Evolutionary conservation across 2,329 filamentous ascomycete species (phyloP), one percentile per base, ranked within the genome.

Genomic region (Zarea fungicola): DNA sequence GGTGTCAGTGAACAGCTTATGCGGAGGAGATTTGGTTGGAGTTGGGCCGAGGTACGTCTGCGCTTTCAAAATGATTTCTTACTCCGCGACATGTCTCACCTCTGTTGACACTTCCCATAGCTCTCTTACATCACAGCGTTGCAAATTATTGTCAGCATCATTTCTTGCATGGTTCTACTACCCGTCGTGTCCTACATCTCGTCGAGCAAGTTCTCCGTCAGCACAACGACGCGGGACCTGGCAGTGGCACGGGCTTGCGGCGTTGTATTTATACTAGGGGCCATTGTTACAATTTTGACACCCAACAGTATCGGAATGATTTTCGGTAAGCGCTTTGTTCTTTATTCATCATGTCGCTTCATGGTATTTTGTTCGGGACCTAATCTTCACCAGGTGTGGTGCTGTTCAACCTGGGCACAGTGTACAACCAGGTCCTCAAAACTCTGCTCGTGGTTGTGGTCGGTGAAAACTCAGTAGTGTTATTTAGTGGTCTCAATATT

Each of bases 21-120:
- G 43, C 32, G 43, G 11, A 46, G 18, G 14, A 46, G 14, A 13
- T 46, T 39, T 31, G 43, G 43, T 13, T 46, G 43, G 43, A 46
- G 32, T n/a, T 46, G 43, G 43, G 32, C 43, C 2, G n/a, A 39
- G 11, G 43, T 39, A 2, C 29, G 34, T 16, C 3, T 10, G 22
- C 19, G n/a, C n/a, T n/a, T n/a, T n/a, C n/a, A n/a, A n/a, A n/a
- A 3, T 11, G 1, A 22, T 29, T n/a, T 26, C 7, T 19, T 21
- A 23, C 19, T 26, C 16, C 34, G 2, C 4, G 4, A 10, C 6
- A 6, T 25, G 1, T 10, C 4, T 25, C 19, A 21, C 32, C 16
- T 9, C 23, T 25, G 23, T 25, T 18, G 4, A 3, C 10, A 5
- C 5, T 1, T 3, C 13, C 5, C 23, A 5, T 16, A 46, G 43